phyloP scores from a whole-genome alignment of 2,329 filamentous ascomycete genomes.

The Fusarium tjaetaba region DNA sequence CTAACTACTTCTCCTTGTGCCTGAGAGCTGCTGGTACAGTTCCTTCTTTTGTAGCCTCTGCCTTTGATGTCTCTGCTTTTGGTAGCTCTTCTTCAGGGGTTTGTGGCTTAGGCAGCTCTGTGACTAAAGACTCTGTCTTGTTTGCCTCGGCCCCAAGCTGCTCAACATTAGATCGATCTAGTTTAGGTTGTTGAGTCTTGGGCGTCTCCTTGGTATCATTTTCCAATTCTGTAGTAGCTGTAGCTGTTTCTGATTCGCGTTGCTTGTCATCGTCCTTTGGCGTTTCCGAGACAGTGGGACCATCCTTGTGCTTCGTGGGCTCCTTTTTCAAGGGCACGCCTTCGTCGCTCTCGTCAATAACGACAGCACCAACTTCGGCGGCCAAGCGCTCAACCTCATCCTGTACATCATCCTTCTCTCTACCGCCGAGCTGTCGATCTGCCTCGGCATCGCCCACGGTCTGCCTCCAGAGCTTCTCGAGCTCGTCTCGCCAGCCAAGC shows the following conservation, averaged over 20 bases:
- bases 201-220: background rate
- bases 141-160: background rate
- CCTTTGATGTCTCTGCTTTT: background rate
- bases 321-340: background rate
- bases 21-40: background rate
- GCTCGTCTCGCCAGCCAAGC: slow-evolving; percentile 85
- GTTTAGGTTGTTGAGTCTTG: slow-evolving; percentile 5
- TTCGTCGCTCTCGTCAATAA: slow-evolving; percentile 45
- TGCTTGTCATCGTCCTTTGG: background rate
- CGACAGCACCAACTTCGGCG: slow-evolving; percentile 48
- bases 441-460: slow-evolving; percentile 71
- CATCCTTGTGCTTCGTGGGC: background rate
- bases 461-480: slow-evolving; percentile 78
- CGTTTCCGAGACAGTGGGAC: background rate
- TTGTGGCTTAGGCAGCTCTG: background rate
- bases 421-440: slow-evolving; percentile 55
- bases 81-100: background rate
- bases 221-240: background rate
- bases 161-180: background rate
- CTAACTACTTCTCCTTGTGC: slow-evolving; percentile 8
- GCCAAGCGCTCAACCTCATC: slow-evolving; percentile 57
- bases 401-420: slow-evolving; percentile 52
- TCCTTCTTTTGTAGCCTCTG: background rate
- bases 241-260: background rate
- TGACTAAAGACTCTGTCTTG: background rate